Percentiles rank a stretch among this genome's conserved stretches.
Conservation (phyloP, 1,139 yeast species). For the Suhomyces taliae region DNA sequence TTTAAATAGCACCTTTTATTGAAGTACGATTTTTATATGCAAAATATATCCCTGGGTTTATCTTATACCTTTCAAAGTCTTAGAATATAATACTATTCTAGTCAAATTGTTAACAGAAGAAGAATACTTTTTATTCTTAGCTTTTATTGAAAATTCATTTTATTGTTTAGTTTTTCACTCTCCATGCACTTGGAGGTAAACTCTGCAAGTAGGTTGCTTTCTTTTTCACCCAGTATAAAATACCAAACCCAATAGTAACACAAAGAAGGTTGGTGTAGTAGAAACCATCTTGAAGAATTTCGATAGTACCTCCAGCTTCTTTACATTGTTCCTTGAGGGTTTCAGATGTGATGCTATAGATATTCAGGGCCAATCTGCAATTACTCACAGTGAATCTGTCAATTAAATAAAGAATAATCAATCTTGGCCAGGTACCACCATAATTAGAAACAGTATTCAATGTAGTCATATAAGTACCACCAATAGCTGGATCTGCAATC, state of each 20-base stretch:
- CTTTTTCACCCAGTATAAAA: slow-evolving; percentile 69
- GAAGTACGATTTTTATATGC: neutral
- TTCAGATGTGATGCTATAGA: slow-evolving; percentile 15
- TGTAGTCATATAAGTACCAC: slow-evolving; percentile 98
- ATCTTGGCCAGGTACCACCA: slow-evolving; percentile 98
- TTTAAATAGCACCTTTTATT: neutral
- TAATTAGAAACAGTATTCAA: slow-evolving; percentile 86
- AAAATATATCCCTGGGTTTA: too few species aligned
- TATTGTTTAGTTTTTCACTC: slow-evolving; percentile 34
- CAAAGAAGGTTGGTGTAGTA: slow-evolving; percentile 75
- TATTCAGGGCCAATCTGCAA: slow-evolving; percentile 36
- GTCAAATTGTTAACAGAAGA: too few species aligned
- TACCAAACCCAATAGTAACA: slow-evolving; percentile 60
- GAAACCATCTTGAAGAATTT: slow-evolving; percentile 72
- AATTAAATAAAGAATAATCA: slow-evolving; percentile 73
- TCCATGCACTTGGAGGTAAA: slow-evolving; percentile 69
- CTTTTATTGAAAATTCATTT: too few species aligned
- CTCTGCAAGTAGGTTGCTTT: slow-evolving; percentile 60
- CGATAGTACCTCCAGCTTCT: slow-evolving; percentile 55
- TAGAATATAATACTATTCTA: too few species aligned
- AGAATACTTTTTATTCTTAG: too few species aligned
- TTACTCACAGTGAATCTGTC: slow-evolving; percentile 70
- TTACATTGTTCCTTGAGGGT: slow-evolving; percentile 48
- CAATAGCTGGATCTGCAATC: slow-evolving; percentile 92
- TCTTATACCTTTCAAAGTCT: too few species aligned